phyloP scores from a whole-genome alignment of 345 rosid genomes.

The Camelina sativa region DNA sequence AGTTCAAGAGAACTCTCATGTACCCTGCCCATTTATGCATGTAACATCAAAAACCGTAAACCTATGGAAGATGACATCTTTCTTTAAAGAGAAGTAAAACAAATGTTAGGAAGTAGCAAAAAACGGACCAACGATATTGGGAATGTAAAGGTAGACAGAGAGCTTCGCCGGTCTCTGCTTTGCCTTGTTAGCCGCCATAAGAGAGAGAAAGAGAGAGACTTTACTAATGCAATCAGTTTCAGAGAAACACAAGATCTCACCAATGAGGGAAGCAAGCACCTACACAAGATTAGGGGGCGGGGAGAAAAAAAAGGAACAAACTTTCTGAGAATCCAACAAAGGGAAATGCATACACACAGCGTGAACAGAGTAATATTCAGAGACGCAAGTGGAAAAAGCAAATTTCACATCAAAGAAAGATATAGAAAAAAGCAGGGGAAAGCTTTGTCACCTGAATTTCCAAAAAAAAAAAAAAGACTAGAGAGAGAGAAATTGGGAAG shows the following conservation, averaged over 20 bases:
- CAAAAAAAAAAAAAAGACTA: no score
- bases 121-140: constrained; percentile 79
- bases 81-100: background rate
- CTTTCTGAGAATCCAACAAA: constrained; percentile 12
- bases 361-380: background rate
- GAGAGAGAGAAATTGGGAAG: background rate
- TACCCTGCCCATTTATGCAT: constrained; percentile 59
- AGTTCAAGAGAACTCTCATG: constrained; percentile 74
- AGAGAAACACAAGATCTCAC: constrained; percentile 9
- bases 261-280: constrained; percentile 17
- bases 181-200: constrained; percentile 71
- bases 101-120: background rate
- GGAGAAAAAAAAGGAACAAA: constrained; percentile 2
- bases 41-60: background rate
- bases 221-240: background rate
- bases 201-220: constrained; percentile 35
- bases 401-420: no score
- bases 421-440: no score
- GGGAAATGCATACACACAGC: no score
- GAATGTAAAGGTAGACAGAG: constrained; percentile 81
- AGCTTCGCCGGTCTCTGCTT: constrained; percentile 58
- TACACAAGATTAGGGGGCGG: background rate
- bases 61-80: background rate
- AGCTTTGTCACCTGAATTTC: no score
- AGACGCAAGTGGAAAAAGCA: constrained; percentile 14